Base-by-base conservation (phyloP, 768 basidiomycete species). In the Naganishia vaughanmartiniae region DNA sequence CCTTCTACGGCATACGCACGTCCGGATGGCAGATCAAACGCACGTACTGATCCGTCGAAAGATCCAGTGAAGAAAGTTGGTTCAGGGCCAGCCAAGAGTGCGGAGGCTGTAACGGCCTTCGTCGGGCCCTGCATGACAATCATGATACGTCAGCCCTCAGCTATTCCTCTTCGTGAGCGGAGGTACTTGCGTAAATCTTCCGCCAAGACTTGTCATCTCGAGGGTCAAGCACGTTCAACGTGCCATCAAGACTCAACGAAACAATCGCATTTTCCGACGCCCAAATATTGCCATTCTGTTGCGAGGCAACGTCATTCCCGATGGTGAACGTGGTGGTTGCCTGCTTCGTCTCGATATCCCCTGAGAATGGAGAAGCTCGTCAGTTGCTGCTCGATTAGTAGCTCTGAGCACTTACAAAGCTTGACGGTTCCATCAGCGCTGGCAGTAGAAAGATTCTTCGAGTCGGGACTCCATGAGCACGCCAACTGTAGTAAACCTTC, bases 281-380 rank as follows among this genome's bases (percentile, higher is more conserved):
- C 91, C 92, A 96, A n/a, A 87, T 86, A 73, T 89, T 90, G 33
- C 94, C 94, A 31, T 82, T 81, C 83, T 97, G 94, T 77, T 97
- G 94, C 74, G 90, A 82, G 33, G 84, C 83, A 33, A 95, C 82
- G n/a, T 87, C 89, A 42, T 87, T 81, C 14, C 91, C 92, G 24
- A 93, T 80, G 0, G 84, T 85, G 88, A 90, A 94, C 0, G 87
- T 87, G 19, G 84, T 86, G 26, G 85, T 82, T 10, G 86, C 84
- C 77, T 92, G 90, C 70, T 85, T 85, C 0, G 88, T 85, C 75
- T 89, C 86, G 0, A 89, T 87, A 74, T 96, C 92, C 93, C 92
- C 91, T 93, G 58, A 55, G 7, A 36, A 53, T 28, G 36, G 54
- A 28, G 17, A 26, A 45, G 4, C 12, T 63, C 15, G 4, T 42